phyloP scores from a whole-genome alignment of 73 alveolate genomes.

The Uronychia setigera region DNA sequence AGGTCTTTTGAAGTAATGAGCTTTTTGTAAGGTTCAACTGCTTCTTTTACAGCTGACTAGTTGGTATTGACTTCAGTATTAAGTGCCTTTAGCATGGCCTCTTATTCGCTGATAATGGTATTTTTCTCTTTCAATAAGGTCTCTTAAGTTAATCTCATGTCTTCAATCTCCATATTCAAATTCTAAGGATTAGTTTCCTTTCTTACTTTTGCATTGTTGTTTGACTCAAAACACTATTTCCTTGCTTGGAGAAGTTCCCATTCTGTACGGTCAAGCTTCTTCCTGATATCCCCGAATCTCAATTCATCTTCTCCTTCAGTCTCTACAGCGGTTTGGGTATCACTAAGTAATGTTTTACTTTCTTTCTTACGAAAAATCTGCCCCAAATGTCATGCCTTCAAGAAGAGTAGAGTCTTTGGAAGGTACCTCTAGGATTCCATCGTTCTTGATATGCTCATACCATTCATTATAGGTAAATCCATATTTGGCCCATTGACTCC shows the following conservation, averaged over 20 bases:
- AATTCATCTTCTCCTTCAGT: neutral
- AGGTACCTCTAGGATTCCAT: neutral
- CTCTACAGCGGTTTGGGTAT: neutral
- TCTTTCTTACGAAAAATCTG: neutral
- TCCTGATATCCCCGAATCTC: neutral
- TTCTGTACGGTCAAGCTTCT: neutral
- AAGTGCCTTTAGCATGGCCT: neutral
- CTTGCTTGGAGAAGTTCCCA: neutral
- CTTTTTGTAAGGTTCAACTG: neutral
- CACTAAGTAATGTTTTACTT: neutral
- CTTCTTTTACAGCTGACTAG: neutral
- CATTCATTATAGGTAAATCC: neutral
- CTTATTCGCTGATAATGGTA: neutral
- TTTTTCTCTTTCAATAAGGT: neutral
- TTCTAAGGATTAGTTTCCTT: neutral
- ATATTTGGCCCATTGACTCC: slow-evolving; percentile 1
- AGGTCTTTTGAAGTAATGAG: neutral
- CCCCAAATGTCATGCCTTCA: neutral
- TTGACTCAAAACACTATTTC: neutral
- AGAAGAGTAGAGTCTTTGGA: neutral
- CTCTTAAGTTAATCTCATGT: neutral
- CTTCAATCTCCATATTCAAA: slow-evolving; percentile 1
- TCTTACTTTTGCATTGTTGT: neutral
- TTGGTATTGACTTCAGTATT: neutral
- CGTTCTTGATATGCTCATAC: neutral